phyloP scores from a whole-genome alignment of 1,284 basidiomycete genomes.

The Microbotryum intermedium region DNA sequence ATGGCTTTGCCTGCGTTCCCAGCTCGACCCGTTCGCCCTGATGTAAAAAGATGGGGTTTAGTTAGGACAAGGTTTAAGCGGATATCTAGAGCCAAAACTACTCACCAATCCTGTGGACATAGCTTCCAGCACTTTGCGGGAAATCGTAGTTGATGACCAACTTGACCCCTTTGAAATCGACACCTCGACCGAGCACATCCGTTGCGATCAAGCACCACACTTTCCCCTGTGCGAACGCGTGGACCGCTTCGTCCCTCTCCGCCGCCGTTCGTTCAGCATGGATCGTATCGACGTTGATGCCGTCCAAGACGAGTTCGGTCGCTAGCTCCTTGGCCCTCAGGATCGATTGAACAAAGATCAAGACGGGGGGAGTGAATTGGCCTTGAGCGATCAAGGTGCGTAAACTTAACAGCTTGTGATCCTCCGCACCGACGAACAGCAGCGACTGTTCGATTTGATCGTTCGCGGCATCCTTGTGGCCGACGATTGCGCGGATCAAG shows the following conservation, averaged over 20 bases:
- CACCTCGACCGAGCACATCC: constrained; percentile 90
- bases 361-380: constrained; percentile 73
- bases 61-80: constrained; percentile 3
- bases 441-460: constrained; percentile 72
- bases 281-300: constrained; percentile 81
- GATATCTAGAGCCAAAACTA: constrained; percentile 1
- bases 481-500: constrained; percentile 84
- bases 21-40: constrained; percentile 85
- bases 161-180: constrained; percentile 92
- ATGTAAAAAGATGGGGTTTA: constrained; percentile 11
- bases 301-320: constrained; percentile 73
- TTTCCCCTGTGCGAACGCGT: constrained; percentile 73
- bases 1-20: constrained; percentile 83
- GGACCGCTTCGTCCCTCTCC: constrained; percentile 76
- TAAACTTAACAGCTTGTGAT: constrained; percentile 81
- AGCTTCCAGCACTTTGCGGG: constrained; percentile 84
- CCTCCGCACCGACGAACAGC: constrained; percentile 83
- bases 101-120: constrained; percentile 85
- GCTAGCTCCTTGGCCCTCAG: constrained; percentile 81
- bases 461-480: constrained; percentile 70
- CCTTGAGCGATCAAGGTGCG: constrained; percentile 69
- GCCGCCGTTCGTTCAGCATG: constrained; percentile 81
- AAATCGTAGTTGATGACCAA: constrained; percentile 90
- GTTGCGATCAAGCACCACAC: constrained; percentile 90
- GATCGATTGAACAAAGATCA: constrained; percentile 91